Conservation (phyloP, 305 asterid genomes). For the Stenogyne calaminthoides region DNA sequence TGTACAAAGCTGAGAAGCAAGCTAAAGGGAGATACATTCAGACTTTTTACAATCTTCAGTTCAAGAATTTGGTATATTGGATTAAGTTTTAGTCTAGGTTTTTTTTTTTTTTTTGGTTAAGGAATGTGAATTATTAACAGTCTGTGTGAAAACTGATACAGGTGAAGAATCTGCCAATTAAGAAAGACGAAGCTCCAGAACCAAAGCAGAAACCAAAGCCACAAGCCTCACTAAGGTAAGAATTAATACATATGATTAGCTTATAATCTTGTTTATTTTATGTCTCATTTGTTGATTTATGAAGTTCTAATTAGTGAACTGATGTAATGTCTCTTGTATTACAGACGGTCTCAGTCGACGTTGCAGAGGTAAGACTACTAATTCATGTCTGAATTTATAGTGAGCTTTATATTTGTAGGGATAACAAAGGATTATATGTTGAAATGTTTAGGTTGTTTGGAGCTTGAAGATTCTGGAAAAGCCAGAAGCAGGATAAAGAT, state of each 20-base stretch:
- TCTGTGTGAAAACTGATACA: conserved; percentile 30
- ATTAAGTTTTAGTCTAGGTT: not conserved
- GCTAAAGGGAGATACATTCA: conserved; percentile 78
- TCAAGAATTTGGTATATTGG: conserved; percentile 62
- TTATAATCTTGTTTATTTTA: not conserved
- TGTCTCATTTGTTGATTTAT: too few species aligned
- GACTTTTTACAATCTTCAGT: conserved; percentile 76
- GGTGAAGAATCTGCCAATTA: conserved; percentile 56
- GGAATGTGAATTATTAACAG: not conserved
- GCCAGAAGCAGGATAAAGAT: conserved; percentile 17
- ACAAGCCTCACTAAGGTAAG: conserved; percentile 50
- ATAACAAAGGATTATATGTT: conserved; percentile 5
- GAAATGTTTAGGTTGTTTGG: conserved; percentile 63
- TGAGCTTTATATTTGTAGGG: not conserved
- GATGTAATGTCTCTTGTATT: conserved; percentile 30
- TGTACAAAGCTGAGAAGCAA: conserved; percentile 59
- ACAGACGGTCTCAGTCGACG: conserved; percentile 63
- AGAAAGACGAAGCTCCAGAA: conserved; percentile 58
- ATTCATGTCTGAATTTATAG: conserved; percentile 1
- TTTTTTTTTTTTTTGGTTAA: not conserved
- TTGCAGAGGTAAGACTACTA: conserved; percentile 54
- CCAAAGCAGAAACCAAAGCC: conserved; percentile 56
- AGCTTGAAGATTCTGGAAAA: conserved; percentile 39
- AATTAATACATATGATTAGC: not conserved
- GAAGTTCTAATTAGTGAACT: not conserved